phyloP scores from a whole-genome alignment of 768 basidiomycete species.

The Guyanaporus albipodus region DNA sequence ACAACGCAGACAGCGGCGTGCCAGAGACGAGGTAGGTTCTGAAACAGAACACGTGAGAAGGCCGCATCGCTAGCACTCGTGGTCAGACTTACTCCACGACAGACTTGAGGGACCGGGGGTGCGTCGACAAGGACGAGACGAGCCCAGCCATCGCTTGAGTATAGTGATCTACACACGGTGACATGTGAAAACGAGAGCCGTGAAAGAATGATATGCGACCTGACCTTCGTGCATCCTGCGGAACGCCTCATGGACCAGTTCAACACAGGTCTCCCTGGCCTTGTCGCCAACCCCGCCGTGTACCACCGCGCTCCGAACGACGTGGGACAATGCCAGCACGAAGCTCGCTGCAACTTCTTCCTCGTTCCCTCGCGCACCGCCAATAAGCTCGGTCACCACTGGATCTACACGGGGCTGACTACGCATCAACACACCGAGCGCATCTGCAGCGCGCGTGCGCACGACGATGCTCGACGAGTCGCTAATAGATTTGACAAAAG shows the following conservation, averaged over 20 bases:
- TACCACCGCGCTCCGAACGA: slow-evolving; percentile 55
- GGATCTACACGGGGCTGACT: slow-evolving; percentile 90
- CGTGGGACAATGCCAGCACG: slow-evolving; percentile 70
- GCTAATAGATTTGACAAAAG: slow-evolving; percentile 89
- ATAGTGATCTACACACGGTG: slow-evolving; percentile 54
- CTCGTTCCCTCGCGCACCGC: slow-evolving; percentile 59
- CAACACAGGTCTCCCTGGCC: slow-evolving; percentile 66
- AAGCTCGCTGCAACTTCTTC: slow-evolving; percentile 71
- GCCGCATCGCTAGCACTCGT: not conserved
- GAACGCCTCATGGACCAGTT: slow-evolving; percentile 78
- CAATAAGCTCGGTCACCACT: slow-evolving; percentile 83
- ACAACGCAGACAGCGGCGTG: slow-evolving; percentile 61
- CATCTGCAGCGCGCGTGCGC: slow-evolving; percentile 76
- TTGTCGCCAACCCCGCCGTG: slow-evolving; percentile 74
- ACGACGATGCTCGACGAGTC: slow-evolving; percentile 78
- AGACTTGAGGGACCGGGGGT: slow-evolving; percentile 58
- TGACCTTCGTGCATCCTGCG: slow-evolving; percentile 66
- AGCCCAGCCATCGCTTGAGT: slow-evolving; percentile 59
- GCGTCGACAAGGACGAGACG: slow-evolving; percentile 58
- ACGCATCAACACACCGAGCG: slow-evolving; percentile 86
- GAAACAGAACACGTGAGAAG: slow-evolving; percentile 7
- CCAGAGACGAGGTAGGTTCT: slow-evolving; percentile 64
- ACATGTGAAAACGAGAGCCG: no score
- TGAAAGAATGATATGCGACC: not conserved
- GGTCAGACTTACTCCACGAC: slow-evolving; percentile 57